Evolutionary conservation across 768 basidiomycete genomes (phyloP).

Genomic region (Lentinus brumalis): DNA sequence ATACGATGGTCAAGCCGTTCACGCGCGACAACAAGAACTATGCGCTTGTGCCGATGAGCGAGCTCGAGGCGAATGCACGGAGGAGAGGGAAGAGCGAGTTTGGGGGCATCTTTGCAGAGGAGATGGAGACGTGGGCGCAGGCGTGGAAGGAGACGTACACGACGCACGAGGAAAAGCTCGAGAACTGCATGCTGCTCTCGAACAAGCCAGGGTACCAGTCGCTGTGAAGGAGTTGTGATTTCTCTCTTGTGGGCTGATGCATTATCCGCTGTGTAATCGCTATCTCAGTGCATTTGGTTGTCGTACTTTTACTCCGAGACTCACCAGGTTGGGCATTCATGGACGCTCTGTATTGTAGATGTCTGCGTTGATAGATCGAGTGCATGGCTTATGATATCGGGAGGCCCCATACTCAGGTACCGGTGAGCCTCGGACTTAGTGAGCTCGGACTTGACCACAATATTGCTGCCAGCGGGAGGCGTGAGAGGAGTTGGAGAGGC

Average conservation of each 20-base stretch:
- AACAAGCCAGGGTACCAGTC: conserved; percentile 2
- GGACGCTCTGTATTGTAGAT: too few species aligned
- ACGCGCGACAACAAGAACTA: conserved; percentile 13
- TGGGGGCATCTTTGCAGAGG: conserved; percentile 34
- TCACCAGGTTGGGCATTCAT: too few species aligned
- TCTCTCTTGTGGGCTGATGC: neutral
- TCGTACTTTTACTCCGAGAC: too few species aligned
- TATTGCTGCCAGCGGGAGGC: neutral
- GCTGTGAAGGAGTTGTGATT: neutral
- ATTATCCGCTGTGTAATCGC: neutral
- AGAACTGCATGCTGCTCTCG: conserved; percentile 15
- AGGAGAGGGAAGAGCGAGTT: conserved; percentile 18
- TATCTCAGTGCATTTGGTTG: neutral
- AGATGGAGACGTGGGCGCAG: conserved; percentile 38
- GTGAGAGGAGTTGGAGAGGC: neutral
- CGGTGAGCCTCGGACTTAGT: too few species aligned
- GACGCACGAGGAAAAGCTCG: conserved; percentile 9
- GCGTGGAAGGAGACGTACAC: conserved; percentile 33
- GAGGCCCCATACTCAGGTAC: too few species aligned
- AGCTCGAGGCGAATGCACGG: conserved; percentile 27
- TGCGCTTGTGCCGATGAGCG: conserved; percentile 26
- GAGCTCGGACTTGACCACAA: neutral
- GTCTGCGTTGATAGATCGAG: too few species aligned
- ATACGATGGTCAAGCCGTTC: conserved; percentile 38
- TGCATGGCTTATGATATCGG: too few species aligned